Base-by-base conservation (phyloP, 1,284 basidiomycete genomes). In the Puccinia triticina region DNA sequence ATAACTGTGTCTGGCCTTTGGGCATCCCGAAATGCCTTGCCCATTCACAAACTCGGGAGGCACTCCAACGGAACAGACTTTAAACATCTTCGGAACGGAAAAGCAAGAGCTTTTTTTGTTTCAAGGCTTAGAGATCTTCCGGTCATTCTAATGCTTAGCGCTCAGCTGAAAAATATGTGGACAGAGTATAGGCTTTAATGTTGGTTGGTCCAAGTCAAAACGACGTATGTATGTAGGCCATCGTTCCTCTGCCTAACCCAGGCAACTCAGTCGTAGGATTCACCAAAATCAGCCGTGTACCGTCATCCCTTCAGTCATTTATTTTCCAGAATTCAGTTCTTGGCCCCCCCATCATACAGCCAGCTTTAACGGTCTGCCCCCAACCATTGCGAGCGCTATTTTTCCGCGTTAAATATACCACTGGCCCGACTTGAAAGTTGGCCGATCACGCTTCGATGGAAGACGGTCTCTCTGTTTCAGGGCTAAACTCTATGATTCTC, bases 371-470 rank as follows among this genome's bases (percentile, higher is more conserved):
- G 40, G 40, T 43, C 40, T n/a, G 53, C 37, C 74, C 74, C 74
- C 74, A 76, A 57, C 74, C 55, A 32, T 46, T 26, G 32, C 57
- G 32, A n/a, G 74, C 43, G 23, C 57, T 57, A 76, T 76, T 61
- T 40, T 57, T 57, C 73, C 50, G 73, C 34, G 55, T 37, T 53
- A 76, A 76, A 76, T 76, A 46, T 61, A 61, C 74, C 74, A 76
- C 74, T 76, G 74, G 74, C 57, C 74, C 74, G 74, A 76, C 74
- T 43, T 34, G 71, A 7, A 76, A 53, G 74, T 64, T 76, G 53
- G 74, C 57, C 53, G 57, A 74, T 43, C 37, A 43, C 72, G 46
- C 29, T 34, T 37, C 10, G 10, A 50, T 50, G 48, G 10, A 50
- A 55, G 18, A 53, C 53, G 34, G 57, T 23, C 37, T 76, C 37